phyloP scores from a whole-genome alignment of 192 early-diverging fungal species.

The Coemansia sp. region DNA sequence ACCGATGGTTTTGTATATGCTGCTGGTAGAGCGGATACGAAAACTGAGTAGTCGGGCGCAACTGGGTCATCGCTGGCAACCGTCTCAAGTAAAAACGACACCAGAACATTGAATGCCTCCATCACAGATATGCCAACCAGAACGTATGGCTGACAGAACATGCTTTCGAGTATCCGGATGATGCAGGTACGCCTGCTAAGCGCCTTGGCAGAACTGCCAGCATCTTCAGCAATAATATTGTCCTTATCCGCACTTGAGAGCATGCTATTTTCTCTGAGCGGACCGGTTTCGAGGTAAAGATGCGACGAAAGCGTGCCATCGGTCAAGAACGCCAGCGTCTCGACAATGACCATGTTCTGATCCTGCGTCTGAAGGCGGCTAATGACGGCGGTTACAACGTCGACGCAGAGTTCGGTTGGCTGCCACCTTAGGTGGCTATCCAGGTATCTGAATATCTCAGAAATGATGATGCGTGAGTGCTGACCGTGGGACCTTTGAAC shows the following conservation, averaged over 20 bases:
- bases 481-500: constrained; percentile 41
- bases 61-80: constrained; percentile 8
- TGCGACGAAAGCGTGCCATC: constrained; percentile 26
- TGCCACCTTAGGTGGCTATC: constrained; percentile 30
- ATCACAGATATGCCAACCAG: constrained; percentile 54
- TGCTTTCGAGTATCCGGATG: constrained; percentile 38
- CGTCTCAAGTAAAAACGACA: constrained; percentile 37
- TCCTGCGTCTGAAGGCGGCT: constrained; percentile 40
- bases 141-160: constrained; percentile 48
- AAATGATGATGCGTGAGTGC: constrained; percentile 43
- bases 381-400: constrained; percentile 24
- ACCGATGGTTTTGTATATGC: background rate
- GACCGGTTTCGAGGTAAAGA: constrained; percentile 10
- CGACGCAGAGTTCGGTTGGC: constrained; percentile 29
- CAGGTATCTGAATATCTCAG: constrained; percentile 47
- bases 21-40: constrained; percentile 15
- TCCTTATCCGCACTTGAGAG: background rate
- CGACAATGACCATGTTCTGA: constrained; percentile 54
- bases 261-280: constrained; percentile 3
- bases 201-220: background rate
- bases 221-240: background rate
- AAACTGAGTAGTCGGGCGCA: constrained; percentile 17
- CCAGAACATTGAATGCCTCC: constrained; percentile 49
- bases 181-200: constrained; percentile 29
- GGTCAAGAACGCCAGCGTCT: constrained; percentile 37